Evolutionary conservation across 345 rosid genomes (phyloP).

Genomic region (Acer negundo): DNA sequence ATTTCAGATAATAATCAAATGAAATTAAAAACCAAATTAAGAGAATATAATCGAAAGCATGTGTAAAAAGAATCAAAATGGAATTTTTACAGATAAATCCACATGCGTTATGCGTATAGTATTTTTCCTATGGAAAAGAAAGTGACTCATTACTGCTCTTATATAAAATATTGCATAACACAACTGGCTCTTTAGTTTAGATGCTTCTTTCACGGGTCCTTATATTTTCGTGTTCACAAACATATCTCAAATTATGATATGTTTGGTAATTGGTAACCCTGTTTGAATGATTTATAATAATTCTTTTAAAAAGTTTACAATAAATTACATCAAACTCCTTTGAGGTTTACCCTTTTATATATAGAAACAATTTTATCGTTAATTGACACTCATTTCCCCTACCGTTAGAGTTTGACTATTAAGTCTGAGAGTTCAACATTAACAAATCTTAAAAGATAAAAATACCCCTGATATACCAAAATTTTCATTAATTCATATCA

Average conservation of each 20-base stretch:
- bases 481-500: too few relatives aligned
- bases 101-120: neutral
- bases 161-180: neutral
- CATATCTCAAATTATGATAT: neutral
- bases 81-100: neutral
- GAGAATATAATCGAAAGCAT: neutral
- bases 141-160: neutral
- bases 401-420: too few relatives aligned
- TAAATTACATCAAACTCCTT: too few relatives aligned
- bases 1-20: too few relatives aligned
- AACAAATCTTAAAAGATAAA: too few relatives aligned
- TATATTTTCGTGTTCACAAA: neutral
- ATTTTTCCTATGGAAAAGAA: neutral
- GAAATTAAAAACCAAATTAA: neutral
- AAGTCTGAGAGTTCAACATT: too few relatives aligned
- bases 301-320: too few relatives aligned
- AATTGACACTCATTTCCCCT: too few relatives aligned
- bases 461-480: too few relatives aligned
- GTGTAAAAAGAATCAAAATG: constrained; percentile 11
- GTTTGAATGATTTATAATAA: neutral
- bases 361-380: too few relatives aligned
- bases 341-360: too few relatives aligned
- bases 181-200: neutral
- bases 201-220: neutral
- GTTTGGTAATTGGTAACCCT: neutral